Evolutionary conservation across 2,329 filamentous ascomycete species (phyloP), one percentile per base, ranked within the genome.

Genomic region (Hortaea werneckii): DNA sequence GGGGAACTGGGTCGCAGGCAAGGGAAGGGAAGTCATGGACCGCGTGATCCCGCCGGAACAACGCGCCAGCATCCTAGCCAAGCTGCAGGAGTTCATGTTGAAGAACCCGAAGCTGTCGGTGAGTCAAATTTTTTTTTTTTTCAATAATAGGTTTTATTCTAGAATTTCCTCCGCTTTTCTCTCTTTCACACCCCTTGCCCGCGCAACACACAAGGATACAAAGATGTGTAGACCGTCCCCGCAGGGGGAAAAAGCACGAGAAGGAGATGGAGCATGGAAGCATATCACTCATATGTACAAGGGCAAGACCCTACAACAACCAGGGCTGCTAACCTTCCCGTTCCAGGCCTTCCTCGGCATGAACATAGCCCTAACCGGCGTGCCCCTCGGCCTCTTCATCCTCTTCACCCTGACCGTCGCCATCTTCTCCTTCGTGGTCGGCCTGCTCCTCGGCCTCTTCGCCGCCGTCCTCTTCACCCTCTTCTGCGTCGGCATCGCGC

Each of bases 31-130:
- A 41, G 53, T 68, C 2, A 54, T 80, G 29, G 71, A 82, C 55
- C 62, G 63, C 34, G 56, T 79, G 45, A 70, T 87, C 38, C 75
- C 79, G 39, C 80, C 82, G 0, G 68, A 77, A 32, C 75, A 76
- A 48, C 75, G 83, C 42, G 72, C 78, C 51, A 70, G 72, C 46
- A 70, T 77, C 37, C 73, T 80, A 54, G 68, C 75, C 11, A 71
- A 48, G 39, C 64, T 77, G 28, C 68, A 71, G 32, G 60, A 67
- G 5, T 83, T 85, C 57, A 78, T 81, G 11, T 65, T 73, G 5
- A 68, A 74, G 41, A 81, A 83, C 46, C 87, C 87, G 2, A 68
- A 87, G 50, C 68, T 88, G 38, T 80, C 83, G 45, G 84, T 87
- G 70, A 20, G 80, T 63, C 28, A 32, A 12, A 20, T 29, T 9